Evolutionary conservation across 441 rosid species (phyloP), one percentile per base, ranked within the genome.

Genomic region (Mallotus repandus): DNA sequence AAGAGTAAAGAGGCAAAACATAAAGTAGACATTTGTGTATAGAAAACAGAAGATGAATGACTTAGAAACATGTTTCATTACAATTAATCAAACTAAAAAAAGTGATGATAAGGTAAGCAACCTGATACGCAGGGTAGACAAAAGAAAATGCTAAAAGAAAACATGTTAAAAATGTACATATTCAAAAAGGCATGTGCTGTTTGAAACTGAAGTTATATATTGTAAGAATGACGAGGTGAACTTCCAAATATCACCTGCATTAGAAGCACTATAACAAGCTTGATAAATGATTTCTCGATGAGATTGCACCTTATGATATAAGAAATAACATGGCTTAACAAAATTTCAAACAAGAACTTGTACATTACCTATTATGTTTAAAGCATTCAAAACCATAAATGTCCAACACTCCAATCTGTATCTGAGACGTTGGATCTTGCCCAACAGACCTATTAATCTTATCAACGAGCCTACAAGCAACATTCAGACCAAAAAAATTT

Each of bases 361-460:
- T 48, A 29, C n/a, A 64, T 75, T 76, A 94, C 99, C 99, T 94
- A 73, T 94, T 94, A 77, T 83, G 79, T 74, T 86, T 88, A 71
- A 94, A 94, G 86, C 99, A 89, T 77, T 94, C 99, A 82, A 94
- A 94, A 71, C 99, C 99, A 80, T 94, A 94, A 76, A 94, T 94
- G 85, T 94, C 99, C 83, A 94, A 81, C 72, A 94, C 94, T 67
- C 99, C 98, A 78, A 94, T 91, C 83, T 91, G 96, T 25, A 86
- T 75, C 79, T 68, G 78, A 15, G 99, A 92, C 68, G 86, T 76
- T 58, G 74, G 81, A 79, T 94, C 99, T 84, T 94, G 99, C 74
- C 98, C 97, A 69, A 92, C 98, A 63, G 99, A 92, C 68, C 74
- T 86, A 80, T 94, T 94, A 74, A 94, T 86, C 86, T 91, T 94